These are phyloP conservation scores for Ceratobasidium sp. DNA, from an alignment of 1,284 basidiomycete genomes.

Conservation along the genomic window DNA sequence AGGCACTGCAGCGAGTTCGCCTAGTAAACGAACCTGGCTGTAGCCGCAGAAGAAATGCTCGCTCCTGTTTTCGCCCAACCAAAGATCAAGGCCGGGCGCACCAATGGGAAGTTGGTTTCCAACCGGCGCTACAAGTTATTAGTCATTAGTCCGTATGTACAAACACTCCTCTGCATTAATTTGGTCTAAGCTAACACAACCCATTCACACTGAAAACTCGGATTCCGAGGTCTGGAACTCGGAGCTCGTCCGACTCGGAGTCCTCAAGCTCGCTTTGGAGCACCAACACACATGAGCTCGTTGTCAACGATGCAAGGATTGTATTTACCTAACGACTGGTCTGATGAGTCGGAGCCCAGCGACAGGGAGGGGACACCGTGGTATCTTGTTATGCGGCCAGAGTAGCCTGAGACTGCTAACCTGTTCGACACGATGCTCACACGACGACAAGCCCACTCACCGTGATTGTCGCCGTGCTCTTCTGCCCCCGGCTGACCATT, in stretches of 20 bases:
- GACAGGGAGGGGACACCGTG: constrained; percentile 24
- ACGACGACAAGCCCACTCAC: background rate
- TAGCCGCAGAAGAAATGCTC: background rate
- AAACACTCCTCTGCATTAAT: too few species aligned
- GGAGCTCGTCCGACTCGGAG: constrained; percentile 20
- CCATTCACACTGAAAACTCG: constrained; percentile 20
- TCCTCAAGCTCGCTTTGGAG: constrained; percentile 5
- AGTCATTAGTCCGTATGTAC: background rate
- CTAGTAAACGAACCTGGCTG: background rate
- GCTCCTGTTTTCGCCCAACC: background rate
- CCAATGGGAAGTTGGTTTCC: background rate
- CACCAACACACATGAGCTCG: background rate
- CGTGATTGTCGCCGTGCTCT: constrained; percentile 11
- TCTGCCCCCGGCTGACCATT: background rate
- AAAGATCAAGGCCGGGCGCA: background rate
- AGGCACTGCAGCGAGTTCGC: background rate
- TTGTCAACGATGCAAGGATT: background rate
- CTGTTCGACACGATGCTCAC: background rate
- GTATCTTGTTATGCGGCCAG: constrained; percentile 10
- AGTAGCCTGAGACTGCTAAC: background rate
- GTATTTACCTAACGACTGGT: constrained; percentile 19
- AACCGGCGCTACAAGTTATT: background rate
- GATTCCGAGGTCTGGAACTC: constrained; percentile 39
- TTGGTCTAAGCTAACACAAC: background rate
- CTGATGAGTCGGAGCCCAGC: constrained; percentile 19